Evolutionary conservation across 768 basidiomycete species (phyloP), one percentile per base, ranked within the genome.

Genomic region (Trametes maxima): DNA sequence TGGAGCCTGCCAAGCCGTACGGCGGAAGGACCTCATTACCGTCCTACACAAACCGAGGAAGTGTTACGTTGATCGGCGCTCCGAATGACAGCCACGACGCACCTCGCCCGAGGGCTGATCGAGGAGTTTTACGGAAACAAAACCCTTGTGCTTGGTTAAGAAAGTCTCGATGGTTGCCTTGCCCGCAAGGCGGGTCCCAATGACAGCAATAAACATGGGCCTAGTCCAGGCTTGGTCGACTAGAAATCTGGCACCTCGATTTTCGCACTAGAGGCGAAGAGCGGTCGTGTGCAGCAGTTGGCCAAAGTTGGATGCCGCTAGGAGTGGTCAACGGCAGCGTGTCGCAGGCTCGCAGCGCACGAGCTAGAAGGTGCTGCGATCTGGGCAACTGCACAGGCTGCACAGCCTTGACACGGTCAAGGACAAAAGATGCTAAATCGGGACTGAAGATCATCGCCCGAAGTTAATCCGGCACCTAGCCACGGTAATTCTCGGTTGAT

Each of bases 131-230:
- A 90, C 79, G 11, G 77, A 71, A 14, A 73, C 77, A 66, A 91
- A 92, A 5, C 81, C 82, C 64, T 87, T 84, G 3, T 72, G 68
- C n/a, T 76, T 71, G 33, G 85, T 74, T 17, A 91, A 79, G 68
- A 86, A 90, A 33, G 84, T 77, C 68, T 83, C 77, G 17, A 92
- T 75, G 5, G 75, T 68, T 3, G 73, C 67, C 58, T 76, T 77
- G 7, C 76, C 75, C 5, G 74, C 59, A 2, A 58, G 60, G 5
- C 69, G 69, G 0, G 74, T 72, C 13, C 75, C 74, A 24, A 74
- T 63, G 51, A 75, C 69, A 0, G 70, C 69, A 33, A 75, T 70
- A 56, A 76, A 73, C 73, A 75, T 52, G 10, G n/a, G 6, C 13
- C 1, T 21, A 10, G 21, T 22, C 21, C 21, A 4, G 13, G 5